A percentile compares a stretch with the other conserved stretches of the same genome.
Conservation (phyloP, 495 filamentous ascomycete species). For the Tuber aestivum region DNA sequence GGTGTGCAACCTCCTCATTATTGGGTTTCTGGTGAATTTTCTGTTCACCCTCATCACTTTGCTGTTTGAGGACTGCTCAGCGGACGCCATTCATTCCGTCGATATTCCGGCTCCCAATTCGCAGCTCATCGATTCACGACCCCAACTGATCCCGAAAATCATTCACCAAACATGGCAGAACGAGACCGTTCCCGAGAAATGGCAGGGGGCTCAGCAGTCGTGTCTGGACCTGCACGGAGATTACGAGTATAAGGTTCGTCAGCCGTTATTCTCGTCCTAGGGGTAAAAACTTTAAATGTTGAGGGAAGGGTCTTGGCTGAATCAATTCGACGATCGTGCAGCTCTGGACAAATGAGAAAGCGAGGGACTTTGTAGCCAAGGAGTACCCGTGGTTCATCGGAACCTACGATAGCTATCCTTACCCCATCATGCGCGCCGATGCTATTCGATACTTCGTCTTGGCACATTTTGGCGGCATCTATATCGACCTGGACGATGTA, state of each 20-base stretch:
- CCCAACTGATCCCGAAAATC: slow-evolving; percentile 76
- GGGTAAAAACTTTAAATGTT: background rate
- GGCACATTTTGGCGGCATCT: slow-evolving; percentile 74
- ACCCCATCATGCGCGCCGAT: slow-evolving; percentile 80
- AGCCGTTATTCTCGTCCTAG: slow-evolving; percentile 5
- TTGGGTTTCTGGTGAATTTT: slow-evolving; percentile 56
- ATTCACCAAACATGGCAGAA: slow-evolving; percentile 86
- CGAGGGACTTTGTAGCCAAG: slow-evolving; percentile 66
- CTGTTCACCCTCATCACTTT: slow-evolving; percentile 60
- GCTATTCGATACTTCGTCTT: slow-evolving; percentile 85
- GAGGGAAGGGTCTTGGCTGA: background rate
- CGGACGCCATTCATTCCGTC: slow-evolving; percentile 58
- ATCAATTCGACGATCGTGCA: slow-evolving; percentile 41
- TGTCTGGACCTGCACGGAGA: slow-evolving; percentile 70
- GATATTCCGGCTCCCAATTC: slow-evolving; percentile 62
- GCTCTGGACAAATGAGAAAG: slow-evolving; percentile 82
- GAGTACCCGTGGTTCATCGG: slow-evolving; percentile 84
- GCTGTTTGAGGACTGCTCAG: slow-evolving; percentile 61
- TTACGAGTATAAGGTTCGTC: slow-evolving; percentile 72
- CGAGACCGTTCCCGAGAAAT: slow-evolving; percentile 65
- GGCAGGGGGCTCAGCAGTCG: slow-evolving; percentile 64
- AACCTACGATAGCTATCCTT: slow-evolving; percentile 73
- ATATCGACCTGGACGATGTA: slow-evolving; percentile 85
- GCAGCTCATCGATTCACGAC: slow-evolving; percentile 51
- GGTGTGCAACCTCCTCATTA: slow-evolving; percentile 55